A percentile compares a stretch with the other conserved stretches of the same genome.
Conservation (phyloP, 805 yeast genomes). For the Metschnikowia cubensis region DNA sequence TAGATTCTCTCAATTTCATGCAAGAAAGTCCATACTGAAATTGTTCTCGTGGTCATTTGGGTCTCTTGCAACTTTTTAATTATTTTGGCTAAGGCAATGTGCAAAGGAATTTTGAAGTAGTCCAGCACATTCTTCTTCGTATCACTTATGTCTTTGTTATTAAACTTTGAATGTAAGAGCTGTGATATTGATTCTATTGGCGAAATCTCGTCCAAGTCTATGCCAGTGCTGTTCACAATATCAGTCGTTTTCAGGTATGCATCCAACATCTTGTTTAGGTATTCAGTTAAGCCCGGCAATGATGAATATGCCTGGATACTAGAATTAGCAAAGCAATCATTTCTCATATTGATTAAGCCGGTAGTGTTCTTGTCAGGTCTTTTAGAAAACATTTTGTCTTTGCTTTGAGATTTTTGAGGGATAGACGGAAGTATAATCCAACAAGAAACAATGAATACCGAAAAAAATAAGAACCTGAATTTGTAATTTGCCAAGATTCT, state of each 20-base stretch:
- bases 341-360: conserved; percentile 75
- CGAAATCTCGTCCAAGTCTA: conserved; percentile 13
- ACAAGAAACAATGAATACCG: conserved; percentile 7
- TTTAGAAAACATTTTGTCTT: conserved; percentile 37
- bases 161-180: conserved; percentile 12
- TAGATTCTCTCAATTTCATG: conserved; percentile 68
- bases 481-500: not conserved
- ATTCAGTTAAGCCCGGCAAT: conserved; percentile 53
- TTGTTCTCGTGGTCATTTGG: conserved; percentile 45
- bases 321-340: conserved; percentile 92
- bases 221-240: conserved; percentile 11
- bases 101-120: conserved; percentile 46
- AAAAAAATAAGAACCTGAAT: not conserved
- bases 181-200: conserved; percentile 17
- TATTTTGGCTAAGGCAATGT: conserved; percentile 51
- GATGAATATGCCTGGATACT: conserved; percentile 76
- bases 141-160: conserved; percentile 8
- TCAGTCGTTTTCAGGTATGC: conserved; percentile 23
- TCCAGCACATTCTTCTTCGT: conserved; percentile 14
- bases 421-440: conserved; percentile 15
- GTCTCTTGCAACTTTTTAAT: conserved; percentile 61
- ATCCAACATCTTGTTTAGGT: conserved; percentile 44
- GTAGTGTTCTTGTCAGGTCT: conserved; percentile 75
- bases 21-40: conserved; percentile 77
- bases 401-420: not conserved